Conservation (phyloP, 768 basidiomycete genomes). For the Tricholoma sp. region DNA sequence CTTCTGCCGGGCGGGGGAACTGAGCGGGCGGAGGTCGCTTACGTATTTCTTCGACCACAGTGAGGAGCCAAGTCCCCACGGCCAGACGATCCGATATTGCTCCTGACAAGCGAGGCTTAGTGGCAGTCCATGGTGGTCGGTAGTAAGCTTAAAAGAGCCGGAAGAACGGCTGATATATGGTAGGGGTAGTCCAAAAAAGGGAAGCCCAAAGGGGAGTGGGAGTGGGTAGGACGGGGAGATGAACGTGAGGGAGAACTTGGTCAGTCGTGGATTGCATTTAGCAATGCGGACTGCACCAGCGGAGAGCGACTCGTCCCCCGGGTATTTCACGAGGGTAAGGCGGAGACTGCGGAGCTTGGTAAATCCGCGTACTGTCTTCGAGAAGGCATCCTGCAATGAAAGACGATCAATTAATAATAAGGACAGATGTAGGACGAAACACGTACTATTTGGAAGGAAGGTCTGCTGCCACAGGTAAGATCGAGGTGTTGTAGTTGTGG, state of each 20-base stretch:
- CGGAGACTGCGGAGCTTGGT: conserved; percentile 58
- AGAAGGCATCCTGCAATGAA: conserved; percentile 49
- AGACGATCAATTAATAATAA: background rate
- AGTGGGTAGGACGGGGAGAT: conserved; percentile 51
- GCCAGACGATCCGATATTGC: conserved; percentile 41
- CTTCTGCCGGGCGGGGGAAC: conserved; percentile 32
- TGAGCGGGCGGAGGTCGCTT: conserved; percentile 35
- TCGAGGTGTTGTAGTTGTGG: conserved; percentile 61
- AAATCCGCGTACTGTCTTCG: conserved; percentile 57
- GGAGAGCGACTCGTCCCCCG: conserved; percentile 56
- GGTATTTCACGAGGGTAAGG: conserved; percentile 62
- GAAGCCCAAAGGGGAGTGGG: conserved; percentile 40
- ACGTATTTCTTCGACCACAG: conserved; percentile 31
- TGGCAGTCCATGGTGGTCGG: conserved; percentile 65
- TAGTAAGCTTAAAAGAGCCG: conserved; percentile 53
- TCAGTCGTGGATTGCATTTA: conserved; percentile 60
- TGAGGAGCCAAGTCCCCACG: conserved; percentile 40
- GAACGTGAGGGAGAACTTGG: conserved; percentile 59
- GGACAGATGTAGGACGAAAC: background rate
- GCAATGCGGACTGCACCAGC: conserved; percentile 60
- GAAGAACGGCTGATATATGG: conserved; percentile 38
- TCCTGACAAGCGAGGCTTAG: conserved; percentile 47
- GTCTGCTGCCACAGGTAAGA: conserved; percentile 60
- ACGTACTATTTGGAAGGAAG: conserved; percentile 69
- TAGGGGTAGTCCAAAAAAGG: conserved; percentile 30